Base-by-base conservation (phyloP, 306 rosid species). In the Casuarina equisetifolia region DNA sequence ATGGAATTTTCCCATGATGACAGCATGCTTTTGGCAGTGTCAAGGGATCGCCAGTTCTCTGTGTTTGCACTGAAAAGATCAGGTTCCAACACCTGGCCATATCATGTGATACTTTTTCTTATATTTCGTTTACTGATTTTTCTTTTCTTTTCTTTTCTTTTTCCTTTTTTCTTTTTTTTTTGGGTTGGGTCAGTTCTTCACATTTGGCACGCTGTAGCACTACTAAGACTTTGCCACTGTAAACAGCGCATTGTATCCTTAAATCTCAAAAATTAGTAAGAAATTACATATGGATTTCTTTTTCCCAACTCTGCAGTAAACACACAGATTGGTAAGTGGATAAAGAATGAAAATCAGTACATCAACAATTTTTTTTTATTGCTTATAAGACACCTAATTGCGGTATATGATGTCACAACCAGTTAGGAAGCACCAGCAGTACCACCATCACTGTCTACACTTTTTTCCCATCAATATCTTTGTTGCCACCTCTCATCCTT, bases 11-110 rank as follows among this genome's bases (percentile, higher is more conserved):
- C 97, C 4, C 83, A 80, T 57, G 96, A 92, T 74, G 93, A 92
- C 82, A 86, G 76, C 38, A 81, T 85, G 82, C 97, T 95, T 52
- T 86, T 95, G 83, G 85, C 92, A 0, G 92, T 95, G 75, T 95
- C 99, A 70, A 95, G 99, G 84, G 99, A 95, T 87, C 97, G 97
- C 66, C 99, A 95, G 54, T 91, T 92, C 79, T 89, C 98, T 0
- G 74, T 95, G 76, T 95, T 92, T 61, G 73, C 86, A 19, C 87
- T 95, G 72, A 67, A 88, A 38, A 89, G 87, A 86, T 75, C 91
- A 79, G 96, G 99, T 95, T 83, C 53, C 36, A 9, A 58, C 35
- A 25, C 71, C 70, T 70, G 61, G 73, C 73, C 13, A 36, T 17
- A 15, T 66, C 70, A 36, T 39, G 46, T 66, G 70, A 42, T 17